Conservation (phyloP, 73 alveolate genomes). For the Stentor coeruleus region DNA sequence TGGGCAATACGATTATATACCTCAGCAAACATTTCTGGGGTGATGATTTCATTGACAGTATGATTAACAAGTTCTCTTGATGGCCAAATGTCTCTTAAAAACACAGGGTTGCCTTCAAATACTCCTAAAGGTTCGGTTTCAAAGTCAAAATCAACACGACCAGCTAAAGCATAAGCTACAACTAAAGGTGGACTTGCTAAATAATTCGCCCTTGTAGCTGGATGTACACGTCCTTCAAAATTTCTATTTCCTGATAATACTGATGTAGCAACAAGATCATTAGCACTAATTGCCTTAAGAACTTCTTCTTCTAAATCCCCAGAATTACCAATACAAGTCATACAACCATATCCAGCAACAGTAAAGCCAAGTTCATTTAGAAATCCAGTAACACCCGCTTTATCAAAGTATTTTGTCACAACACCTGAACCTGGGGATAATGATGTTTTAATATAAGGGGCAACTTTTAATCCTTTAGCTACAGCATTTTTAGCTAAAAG, state of each 20-base stretch:
- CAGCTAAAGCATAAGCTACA: slow-evolving; percentile 77
- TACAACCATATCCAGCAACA: slow-evolving; percentile 91
- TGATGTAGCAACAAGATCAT: slow-evolving; percentile 79
- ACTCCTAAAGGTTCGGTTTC: slow-evolving; percentile 56
- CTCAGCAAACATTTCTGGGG: slow-evolving; percentile 84
- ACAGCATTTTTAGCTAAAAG: slow-evolving; percentile 88
- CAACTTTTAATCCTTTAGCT: slow-evolving; percentile 64
- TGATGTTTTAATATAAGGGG: slow-evolving; percentile 80
- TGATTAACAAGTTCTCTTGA: slow-evolving; percentile 39
- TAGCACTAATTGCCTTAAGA: slow-evolving; percentile 59
- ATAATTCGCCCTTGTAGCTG: slow-evolving; percentile 79
- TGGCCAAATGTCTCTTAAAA: slow-evolving; percentile 90
- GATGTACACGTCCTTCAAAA: slow-evolving; percentile 90
- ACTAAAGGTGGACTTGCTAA: slow-evolving; percentile 89
- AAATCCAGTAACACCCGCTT: slow-evolving; percentile 54
- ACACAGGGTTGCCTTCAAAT: slow-evolving; percentile 45
- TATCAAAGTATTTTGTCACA: slow-evolving; percentile 67
- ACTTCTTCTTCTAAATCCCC: slow-evolving; percentile 74
- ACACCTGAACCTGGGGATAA: slow-evolving; percentile 89
- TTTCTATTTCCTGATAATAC: slow-evolving; percentile 87
- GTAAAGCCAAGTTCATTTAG: slow-evolving; percentile 79
- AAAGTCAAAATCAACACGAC: slow-evolving; percentile 67
- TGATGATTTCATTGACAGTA: slow-evolving; percentile 42
- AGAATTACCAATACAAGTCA: slow-evolving; percentile 90
- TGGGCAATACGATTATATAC: slow-evolving; percentile 62